phyloP scores from a whole-genome alignment of 768 basidiomycete species.

The Saitozyma podzolica region DNA sequence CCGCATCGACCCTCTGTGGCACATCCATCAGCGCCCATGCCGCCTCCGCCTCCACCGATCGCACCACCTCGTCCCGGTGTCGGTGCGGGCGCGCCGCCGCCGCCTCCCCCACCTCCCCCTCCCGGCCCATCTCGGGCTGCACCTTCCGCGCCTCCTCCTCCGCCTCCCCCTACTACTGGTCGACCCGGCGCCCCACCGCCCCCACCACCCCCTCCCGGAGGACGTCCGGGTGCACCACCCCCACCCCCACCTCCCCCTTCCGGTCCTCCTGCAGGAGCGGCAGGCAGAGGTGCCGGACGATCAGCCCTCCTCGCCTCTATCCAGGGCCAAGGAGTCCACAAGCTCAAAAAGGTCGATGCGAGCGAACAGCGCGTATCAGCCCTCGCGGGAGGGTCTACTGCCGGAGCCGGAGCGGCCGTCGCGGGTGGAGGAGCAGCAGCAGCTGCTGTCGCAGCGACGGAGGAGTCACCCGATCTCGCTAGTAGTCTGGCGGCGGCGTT shows the following conservation, averaged over 20 bases:
- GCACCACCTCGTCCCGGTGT: constrained; percentile 19
- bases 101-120: constrained; percentile 49
- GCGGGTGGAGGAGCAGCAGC: constrained; percentile 30
- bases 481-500: constrained; percentile 80
- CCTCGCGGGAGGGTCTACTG: constrained; percentile 25
- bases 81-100: constrained; percentile 53
- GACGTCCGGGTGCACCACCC: constrained; percentile 18
- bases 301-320: constrained; percentile 73
- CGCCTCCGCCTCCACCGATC: constrained; percentile 52
- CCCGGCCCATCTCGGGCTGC: constrained; percentile 37
- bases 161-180: constrained; percentile 21
- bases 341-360: constrained; percentile 63
- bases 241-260: constrained; percentile 51
- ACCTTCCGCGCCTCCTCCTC: constrained; percentile 26
- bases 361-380: constrained; percentile 40
- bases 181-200: constrained; percentile 31
- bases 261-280: constrained; percentile 54
- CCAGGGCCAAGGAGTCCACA: constrained; percentile 73
- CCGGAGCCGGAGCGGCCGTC: constrained; percentile 27
- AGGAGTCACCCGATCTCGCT: constrained; percentile 67
- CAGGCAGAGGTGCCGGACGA: constrained; percentile 48
- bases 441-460: constrained; percentile 37
- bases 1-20: constrained; percentile 25
- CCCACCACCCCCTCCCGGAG: constrained; percentile 33
- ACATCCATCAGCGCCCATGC: constrained; percentile 53